phyloP scores from a whole-genome alignment of 2,329 filamentous ascomycete species.

The Grosmannia serpens region DNA sequence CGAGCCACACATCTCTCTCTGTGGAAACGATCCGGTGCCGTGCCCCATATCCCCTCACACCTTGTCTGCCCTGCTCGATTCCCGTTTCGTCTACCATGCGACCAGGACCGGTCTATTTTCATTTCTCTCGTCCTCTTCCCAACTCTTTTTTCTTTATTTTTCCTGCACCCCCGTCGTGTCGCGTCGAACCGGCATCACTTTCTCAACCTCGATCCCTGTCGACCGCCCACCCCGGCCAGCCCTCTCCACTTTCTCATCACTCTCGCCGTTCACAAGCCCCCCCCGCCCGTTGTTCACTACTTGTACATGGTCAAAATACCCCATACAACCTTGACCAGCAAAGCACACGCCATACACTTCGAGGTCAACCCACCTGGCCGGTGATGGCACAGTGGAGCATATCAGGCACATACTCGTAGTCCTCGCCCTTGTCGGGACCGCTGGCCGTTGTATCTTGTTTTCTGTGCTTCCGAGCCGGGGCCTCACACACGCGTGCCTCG shows the following conservation, averaged over 20 bases:
- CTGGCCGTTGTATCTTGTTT: background rate
- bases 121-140: background rate
- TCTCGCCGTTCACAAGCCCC: background rate
- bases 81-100: background rate
- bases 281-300: background rate
- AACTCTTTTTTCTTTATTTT: background rate
- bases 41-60: background rate
- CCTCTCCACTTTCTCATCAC: background rate
- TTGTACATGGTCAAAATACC: background rate
- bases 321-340: background rate
- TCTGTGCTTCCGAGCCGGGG: background rate
- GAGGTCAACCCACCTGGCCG: slow-evolving; percentile 5
- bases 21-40: background rate
- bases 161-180: background rate
- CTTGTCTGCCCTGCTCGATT: background rate
- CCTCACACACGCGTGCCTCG: background rate
- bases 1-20: background rate
- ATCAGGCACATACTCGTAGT: background rate
- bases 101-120: background rate
- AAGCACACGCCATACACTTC: background rate
- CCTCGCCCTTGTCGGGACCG: background rate
- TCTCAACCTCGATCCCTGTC: background rate
- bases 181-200: background rate
- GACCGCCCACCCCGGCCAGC: background rate
- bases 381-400: slow-evolving; percentile 8